Base-by-base conservation (phyloP, 1,284 basidiomycete species). In the Ustilago bromivora region DNA sequence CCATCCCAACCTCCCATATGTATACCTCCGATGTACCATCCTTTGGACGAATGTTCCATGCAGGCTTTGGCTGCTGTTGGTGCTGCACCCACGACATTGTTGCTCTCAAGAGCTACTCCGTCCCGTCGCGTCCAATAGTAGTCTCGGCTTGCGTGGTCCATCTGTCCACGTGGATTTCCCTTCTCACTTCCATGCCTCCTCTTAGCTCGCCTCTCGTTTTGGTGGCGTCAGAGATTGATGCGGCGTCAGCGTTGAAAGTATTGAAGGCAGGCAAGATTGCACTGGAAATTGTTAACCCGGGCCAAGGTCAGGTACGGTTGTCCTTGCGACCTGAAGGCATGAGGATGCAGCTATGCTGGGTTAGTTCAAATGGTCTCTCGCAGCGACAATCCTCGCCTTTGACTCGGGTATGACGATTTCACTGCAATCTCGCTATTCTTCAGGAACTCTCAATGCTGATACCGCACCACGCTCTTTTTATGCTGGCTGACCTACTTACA, bases 401-500 rank as follows among this genome's bases (percentile, higher is more conserved):
- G 38, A 53, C 54, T 35, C 54, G 15, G 53, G n/a, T 34, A 32
- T 34, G 36, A 15, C 34, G 31, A 31, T 36, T 4, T 31, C 35
- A 19, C 31, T 11, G 28, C 6, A n/a, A 17, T 40, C 55, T 49
- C 40, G 58, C 34, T 32, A 4, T 60, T 34, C 52, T 43, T 34
- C 34, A 31, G 28, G 28, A 32, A 59, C 46, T 54, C 43, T 32
- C 51, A 31, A 54, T 51, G 23, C 32, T 36, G 63, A 36, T n/a
- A n/a, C 49, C 49, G 65, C 55, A 52, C 61, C 53, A 55, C 55
- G 58, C 61, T 65, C 53, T 51, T 12, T 56, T 54, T 61, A 47
- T n/a, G 36, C 59, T 46, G 28, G 56, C 71, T 69, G 57, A 61
- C 65, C n/a, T 60, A 54, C 66, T 55, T 58, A 67, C 65, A 53